Evolutionary conservation across 352 stramenopile species (phyloP), one percentile per base, ranked within the genome.

Genomic region (Phytophthora citricola): DNA sequence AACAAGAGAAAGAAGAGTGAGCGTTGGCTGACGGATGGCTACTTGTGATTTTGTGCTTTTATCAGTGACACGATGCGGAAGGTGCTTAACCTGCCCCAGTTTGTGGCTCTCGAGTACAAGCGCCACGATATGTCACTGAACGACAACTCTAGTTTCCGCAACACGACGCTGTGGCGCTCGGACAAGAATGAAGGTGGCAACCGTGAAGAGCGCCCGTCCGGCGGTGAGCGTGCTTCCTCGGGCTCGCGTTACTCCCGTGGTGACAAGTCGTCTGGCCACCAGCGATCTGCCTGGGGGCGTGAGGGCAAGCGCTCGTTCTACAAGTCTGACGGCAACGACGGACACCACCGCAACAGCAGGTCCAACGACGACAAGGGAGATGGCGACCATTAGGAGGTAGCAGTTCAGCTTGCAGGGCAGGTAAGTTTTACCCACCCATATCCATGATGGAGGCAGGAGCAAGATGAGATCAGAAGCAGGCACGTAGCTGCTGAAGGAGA

Each of bases 41-140:
- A 14, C 22, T 41, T 34, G 31, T 58, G 26, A 15, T 27, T 49
- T 50, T 24, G 8, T 48, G 60, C 11, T 17, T 56, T 40, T 5
- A 34, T 48, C 45, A 92, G 90, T 55, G 92, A 98, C 38, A 95
- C 81, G 51, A 92, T 98, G 73, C 84, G 91, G 34, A 90, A 91
- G 54, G 73, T 98, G 54, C 77, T 98, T 39, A 97, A 97, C 61
- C 66, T 98, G 48, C 93, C 93, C 38, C 77, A 92, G 63, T 97
- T 97, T 74, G 90, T 98, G 29, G 81, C 87, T 48, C 66, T 98
- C 31, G 93, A 98, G 76, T 98, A 98, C 75, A 96, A 96, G 72
- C 87, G 88, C 54, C 93, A 98, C 58, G 90, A 97, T 51, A 88
- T 72, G 41, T 94, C 87, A 53, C 55, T 96, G 49, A 93, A 76